Evolutionary conservation across 139 green algal species (phyloP), one percentile per base, ranked within the genome.

Genomic region (Mesostigma viride): DNA sequence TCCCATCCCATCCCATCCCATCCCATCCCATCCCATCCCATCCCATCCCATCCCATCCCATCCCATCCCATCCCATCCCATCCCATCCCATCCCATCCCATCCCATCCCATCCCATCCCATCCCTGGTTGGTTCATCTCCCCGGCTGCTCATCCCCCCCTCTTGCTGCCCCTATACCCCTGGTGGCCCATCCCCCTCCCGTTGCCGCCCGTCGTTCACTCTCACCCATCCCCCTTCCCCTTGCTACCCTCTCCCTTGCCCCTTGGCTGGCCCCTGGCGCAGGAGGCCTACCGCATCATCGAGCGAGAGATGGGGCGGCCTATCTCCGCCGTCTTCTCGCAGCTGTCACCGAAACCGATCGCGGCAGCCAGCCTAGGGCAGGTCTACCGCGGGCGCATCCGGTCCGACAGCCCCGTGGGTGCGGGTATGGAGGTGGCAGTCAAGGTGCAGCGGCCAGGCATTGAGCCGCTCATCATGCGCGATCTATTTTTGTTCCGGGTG

Each of bases 391-490:
- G 40, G 17, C 40, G 40, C 14, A 53, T 53, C 14, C 14, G 40
- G 17, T 14, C 14, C 40, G 40, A 53, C 40, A 24, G 14, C 14
- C 40, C 40, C 17, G 40, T 53, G 14, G 40, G 14, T 24, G 30
- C 20, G 64, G 89, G 89, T 0, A 80, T 90, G 73, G 82, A 94
- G 33, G 93, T 99, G 58, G 93, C 93, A 1, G 79, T 99, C 30
- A 99, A 99, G 81, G 90, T 98, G 71, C 91, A 96, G 76, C 82
- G 91, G 1, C 91, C 93, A 0, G 85, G 82, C 11, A 89, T 98
- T 59, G 89, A 95, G 80, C 91, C 91, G 2, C 67, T 87, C 76
- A 96, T 99, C 73, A 80, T 91, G 24, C 77, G 86, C 6, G 92
- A 98, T 81, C 85, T 98, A 28, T 88, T 91, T 73, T 85, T 99